Base-by-base conservation (phyloP, 2,329 filamentous ascomycete species). In the Ceratocystis diversiconidia region DNA sequence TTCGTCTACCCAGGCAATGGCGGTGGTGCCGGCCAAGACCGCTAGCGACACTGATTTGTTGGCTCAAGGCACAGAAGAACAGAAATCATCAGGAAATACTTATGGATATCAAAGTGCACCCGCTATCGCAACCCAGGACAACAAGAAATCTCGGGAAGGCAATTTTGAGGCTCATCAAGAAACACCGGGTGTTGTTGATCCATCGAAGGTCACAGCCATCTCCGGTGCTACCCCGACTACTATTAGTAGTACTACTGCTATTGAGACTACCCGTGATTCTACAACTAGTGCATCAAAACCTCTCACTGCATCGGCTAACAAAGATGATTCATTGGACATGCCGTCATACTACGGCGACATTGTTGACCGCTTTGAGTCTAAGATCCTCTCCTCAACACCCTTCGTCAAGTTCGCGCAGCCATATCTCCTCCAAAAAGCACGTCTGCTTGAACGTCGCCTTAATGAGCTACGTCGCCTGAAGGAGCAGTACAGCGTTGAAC, bases 391-490 rank as follows among this genome's bases (percentile, higher is more conserved):
- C 1, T 90, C 91, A 0, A 99, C 94, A 0, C 94, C 94, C 0
- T 97, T 96, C 72, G 94, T 99, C 69, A 92, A 90, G 72, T 99
- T 97, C 72, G 88, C 89, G 69, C 90, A 94, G 72, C 94, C 94
- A 0, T 95, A 97, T 74, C 82, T 97, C 28, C 80, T 99, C 46
- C 95, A 94, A 81, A 90, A 89, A 72, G 88, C 94, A 52, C 86
- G 94, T 62, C 92, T 96, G 73, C 88, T 96, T 72, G 94, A 99
- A 75, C 82, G 89, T 63, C 85, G 88, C 65, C 79, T 99, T 4
- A 83, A 88, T 1, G 90, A 95, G 72, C 80, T 96, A 61, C 92
- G 89, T 72, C 82, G 86, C 62, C 80, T 97, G 10, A 85, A 90
- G 46, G 90, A 96, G 70, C 89, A 95, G 69, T 67, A 67, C 30